These are phyloP conservation scores for Arachnomyces sp. DNA, from an alignment of 2,329 filamentous ascomycete genomes.

Conservation along the genomic window DNA sequence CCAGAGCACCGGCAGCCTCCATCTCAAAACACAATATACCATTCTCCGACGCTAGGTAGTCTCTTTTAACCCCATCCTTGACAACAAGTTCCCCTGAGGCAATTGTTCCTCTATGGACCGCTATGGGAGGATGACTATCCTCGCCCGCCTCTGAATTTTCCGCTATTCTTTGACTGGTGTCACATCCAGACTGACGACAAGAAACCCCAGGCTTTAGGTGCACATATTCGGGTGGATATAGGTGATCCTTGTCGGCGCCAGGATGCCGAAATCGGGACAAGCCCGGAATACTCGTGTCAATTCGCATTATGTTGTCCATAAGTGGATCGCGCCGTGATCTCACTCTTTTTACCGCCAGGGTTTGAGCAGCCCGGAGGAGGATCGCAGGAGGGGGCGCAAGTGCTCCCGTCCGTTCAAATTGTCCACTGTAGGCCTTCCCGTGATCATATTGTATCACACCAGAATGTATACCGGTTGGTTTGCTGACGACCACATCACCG, in stretches of 20 bases:
- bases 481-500: slow-evolving; percentile 15
- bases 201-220: slow-evolving; percentile 4
- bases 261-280: background rate
- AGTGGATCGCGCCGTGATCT: slow-evolving; percentile 9
- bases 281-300: slow-evolving; percentile 9
- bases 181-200: no score
- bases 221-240: slow-evolving; percentile 16
- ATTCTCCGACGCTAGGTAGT: slow-evolving; percentile 7
- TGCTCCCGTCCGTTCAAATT: slow-evolving; percentile 3
- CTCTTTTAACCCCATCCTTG: slow-evolving; percentile 13
- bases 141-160: background rate
- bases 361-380: slow-evolving; percentile 8
- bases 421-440: slow-evolving; percentile 7
- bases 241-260: slow-evolving; percentile 12
- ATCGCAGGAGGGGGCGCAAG: slow-evolving; percentile 7
- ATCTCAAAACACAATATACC: slow-evolving; percentile 24
- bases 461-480: slow-evolving; percentile 4
- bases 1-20: slow-evolving; percentile 22
- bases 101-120: slow-evolving; percentile 20
- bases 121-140: no score
- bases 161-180: background rate
- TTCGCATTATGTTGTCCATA: slow-evolving; percentile 6
- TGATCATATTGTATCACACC: slow-evolving; percentile 11
- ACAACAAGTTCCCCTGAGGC: slow-evolving; percentile 21
- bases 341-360: slow-evolving; percentile 7